Evolutionary conservation across 179 eudicot species (phyloP), one percentile per base, ranked within the genome.

Genomic region (Heliamphora ciliata): DNA sequence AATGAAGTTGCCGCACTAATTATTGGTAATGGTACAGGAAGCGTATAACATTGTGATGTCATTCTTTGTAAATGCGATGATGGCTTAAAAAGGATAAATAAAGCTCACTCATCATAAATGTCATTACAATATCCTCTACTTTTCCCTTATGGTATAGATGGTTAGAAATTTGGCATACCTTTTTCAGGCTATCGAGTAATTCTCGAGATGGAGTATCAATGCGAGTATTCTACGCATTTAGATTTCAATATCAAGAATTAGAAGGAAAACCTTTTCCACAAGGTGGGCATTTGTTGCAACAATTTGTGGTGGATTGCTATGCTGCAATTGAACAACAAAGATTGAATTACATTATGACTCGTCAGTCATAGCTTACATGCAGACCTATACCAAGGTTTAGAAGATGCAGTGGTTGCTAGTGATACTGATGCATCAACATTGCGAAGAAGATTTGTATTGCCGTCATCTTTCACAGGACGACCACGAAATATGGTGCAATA

Each of bases 121-220:
- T 69, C 80, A 2, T 63, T 66, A 3, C 83, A 83, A 21, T 83
- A 80, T 15, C 85, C 83, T 0, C 17, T 83, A 6, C 59, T 75
- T 11, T 75, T 75, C 24, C 78, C 78, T 6, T 55, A 75, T 9
- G 78, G 64, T 8, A 51, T 21, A 21, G 24, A 0, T 21, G 24
- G 24, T 21, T 21, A 21, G 24, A 21, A 21, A 21, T 21, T 21
- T 21, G 50, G 18, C 13, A 71, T 18, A 3, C 6, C 0, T 66
- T 18, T 2, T 66, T 4, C 6, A 66, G 46, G 1, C 1, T 9
- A 4, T 14, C 44, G 4, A 31, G 71, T 24, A 66, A 24, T 1
- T 8, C 71, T 2, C 67, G 21, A 66, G 10, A 4, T 8, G 11
- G 6, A 1, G 46, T 66, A 2, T 66, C 84, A 0, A 54, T 82